A percentile compares a stretch with the other conserved stretches of the same genome.
Evolutionary conservation across 306 rosid species (phyloP).

Genomic region (Malus orientalis): DNA sequence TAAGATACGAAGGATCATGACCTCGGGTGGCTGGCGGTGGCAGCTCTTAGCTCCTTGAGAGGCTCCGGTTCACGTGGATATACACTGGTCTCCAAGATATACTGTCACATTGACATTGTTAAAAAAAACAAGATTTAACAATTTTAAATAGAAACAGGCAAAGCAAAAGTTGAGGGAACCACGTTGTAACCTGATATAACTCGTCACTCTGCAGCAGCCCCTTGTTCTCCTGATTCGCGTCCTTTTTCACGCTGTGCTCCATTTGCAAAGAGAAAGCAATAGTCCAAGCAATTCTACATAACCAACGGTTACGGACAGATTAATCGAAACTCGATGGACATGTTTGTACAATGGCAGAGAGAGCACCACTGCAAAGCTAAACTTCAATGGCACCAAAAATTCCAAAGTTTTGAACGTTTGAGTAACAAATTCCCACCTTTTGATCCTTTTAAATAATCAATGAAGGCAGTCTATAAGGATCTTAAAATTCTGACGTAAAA

Average conservation of each 20-base stretch:
- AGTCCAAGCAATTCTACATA: not conserved
- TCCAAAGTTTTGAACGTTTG: not conserved
- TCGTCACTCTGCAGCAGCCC: conserved; percentile 35
- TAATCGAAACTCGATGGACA: not conserved
- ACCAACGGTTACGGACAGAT: not conserved
- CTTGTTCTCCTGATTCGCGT: not conserved
- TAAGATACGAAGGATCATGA: not conserved
- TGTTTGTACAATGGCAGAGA: not conserved
- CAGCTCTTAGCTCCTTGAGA: conserved; percentile 47
- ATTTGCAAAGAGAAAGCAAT: conserved; percentile 9
- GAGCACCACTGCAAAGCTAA: not conserved
- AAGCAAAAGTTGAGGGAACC: not conserved
- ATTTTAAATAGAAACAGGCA: too few relatives aligned
- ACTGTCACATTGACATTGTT: conserved; percentile 21
- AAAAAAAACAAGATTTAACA: not conserved
- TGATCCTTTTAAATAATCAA: not conserved
- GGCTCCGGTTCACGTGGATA: conserved; percentile 50
- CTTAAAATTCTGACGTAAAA: too few relatives aligned
- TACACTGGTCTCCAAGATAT: conserved; percentile 53
- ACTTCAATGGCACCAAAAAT: not conserved
- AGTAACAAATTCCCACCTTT: not conserved
- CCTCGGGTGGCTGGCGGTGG: conserved; percentile 9
- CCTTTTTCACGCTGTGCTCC: conserved; percentile 2
- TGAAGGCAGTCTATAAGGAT: not conserved
- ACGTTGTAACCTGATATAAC: conserved; percentile 9